Base-by-base conservation (phyloP, 495 filamentous ascomycete species). In the Rusavskia elegans region DNA sequence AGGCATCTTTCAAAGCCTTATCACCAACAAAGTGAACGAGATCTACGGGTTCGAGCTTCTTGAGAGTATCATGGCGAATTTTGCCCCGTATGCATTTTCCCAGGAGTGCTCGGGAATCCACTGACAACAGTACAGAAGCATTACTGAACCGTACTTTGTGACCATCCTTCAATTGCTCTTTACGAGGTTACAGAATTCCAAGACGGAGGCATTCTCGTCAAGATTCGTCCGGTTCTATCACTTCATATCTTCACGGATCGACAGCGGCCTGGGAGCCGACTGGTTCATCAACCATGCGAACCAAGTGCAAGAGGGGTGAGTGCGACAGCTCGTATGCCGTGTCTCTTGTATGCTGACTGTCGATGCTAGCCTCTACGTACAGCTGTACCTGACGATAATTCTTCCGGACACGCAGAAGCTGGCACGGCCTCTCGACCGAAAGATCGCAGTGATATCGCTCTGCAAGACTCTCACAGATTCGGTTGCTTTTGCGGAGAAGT, bases 221-320 rank as follows among this genome's bases (percentile, higher is more conserved):
- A 80, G 86, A 49, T 95, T 97, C 58, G 81, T 86, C 30, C 84
- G 87, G 35, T 86, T 97, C 71, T 97, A 87, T 65, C 89, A 96
- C 63, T 82, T 96, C 60, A 73, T 97, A 38, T 86, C 85, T 45
- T 82, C 87, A 11, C 77, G 76, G 39, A 75, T 80, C 39, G 74
- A 81, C 19, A 81, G 87, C 60, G 87, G 88, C 27, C 77, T 89
- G 48, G 89, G 88, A 44, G 78, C 87, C 16, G 93, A 99, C 65
- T 93, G 85, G 66, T 82, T 95, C 68, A 83, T 95, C 68, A 73
- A 70, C 53, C 74, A 84, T 52, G 79, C 83, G 35, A 89, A 98
- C 59, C 70, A 79, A 45, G 76, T 97, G 29, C 90, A 97, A 65
- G 66, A 71, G 36, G 81, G 78, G 77, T 80, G 64, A 64, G 73